phyloP scores from a whole-genome alignment of 257 asterid species.

The Nicotiana benthamiana region DNA sequence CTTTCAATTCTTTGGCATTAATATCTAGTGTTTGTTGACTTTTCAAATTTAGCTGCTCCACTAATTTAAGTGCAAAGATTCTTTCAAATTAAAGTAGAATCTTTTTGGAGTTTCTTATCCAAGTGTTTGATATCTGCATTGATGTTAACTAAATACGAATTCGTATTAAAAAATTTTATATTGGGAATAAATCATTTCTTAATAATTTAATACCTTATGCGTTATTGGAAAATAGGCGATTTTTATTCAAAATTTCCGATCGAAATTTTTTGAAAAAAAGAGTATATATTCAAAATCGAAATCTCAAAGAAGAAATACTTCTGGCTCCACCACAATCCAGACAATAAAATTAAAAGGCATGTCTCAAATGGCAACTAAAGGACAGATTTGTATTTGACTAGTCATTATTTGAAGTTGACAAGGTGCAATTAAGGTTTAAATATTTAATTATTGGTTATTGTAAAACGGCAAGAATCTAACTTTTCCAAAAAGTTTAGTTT shows the following conservation, averaged over 20 bases:
- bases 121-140: too few species aligned
- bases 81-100: background rate
- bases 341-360: background rate
- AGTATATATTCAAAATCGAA: too few species aligned
- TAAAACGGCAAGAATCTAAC: background rate
- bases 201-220: too few species aligned
- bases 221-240: too few species aligned
- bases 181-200: too few species aligned
- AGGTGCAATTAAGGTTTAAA: background rate
- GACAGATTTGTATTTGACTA: background rate
- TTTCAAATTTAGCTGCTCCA: background rate
- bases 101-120: too few species aligned
- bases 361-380: background rate
- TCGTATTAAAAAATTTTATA: rapidly evolving
- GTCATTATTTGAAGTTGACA: background rate
- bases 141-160: too few species aligned
- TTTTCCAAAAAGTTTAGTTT: too few species aligned
- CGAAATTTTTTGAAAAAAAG: too few species aligned
- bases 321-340: background rate
- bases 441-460: background rate
- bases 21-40: background rate
- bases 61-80: background rate
- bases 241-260: too few species aligned
- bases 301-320: too few species aligned
- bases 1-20: background rate